Conservation (phyloP, 2,329 filamentous ascomycete species). For the Bretziella fagacearum region DNA sequence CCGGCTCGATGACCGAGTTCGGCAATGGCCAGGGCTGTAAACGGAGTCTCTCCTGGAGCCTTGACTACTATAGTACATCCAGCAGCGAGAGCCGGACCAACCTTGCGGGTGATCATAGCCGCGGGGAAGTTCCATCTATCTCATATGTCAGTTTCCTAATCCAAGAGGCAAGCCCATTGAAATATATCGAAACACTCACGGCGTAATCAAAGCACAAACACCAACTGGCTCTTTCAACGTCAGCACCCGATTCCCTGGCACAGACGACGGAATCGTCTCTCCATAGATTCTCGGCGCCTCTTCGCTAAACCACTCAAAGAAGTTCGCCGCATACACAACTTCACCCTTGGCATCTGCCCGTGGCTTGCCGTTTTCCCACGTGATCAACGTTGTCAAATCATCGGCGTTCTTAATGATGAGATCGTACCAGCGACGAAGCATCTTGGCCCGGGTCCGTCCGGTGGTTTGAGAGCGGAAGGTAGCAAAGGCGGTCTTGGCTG, state of each 20-base stretch:
- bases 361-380: slow-evolving; percentile 82
- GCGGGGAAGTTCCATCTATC: slow-evolving; percentile 69
- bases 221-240: slow-evolving; percentile 73
- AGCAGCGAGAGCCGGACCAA: slow-evolving; percentile 66
- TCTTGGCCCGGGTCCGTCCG: slow-evolving; percentile 54
- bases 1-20: slow-evolving; percentile 77
- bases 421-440: slow-evolving; percentile 69
- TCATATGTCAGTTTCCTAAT: neutral
- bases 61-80: slow-evolving; percentile 91
- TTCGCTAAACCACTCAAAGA: slow-evolving; percentile 69
- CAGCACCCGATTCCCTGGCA: slow-evolving; percentile 56
- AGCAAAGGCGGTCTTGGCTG: slow-evolving; percentile 61
- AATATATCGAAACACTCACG: slow-evolving; percentile 24
- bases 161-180: too few species aligned
- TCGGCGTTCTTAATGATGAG: slow-evolving; percentile 62
- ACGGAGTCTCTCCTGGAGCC: slow-evolving; percentile 80
- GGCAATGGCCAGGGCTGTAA: slow-evolving; percentile 72
- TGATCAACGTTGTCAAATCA: slow-evolving; percentile 68
- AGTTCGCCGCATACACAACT: slow-evolving; percentile 54
- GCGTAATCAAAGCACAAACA: slow-evolving; percentile 67
- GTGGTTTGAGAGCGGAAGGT: slow-evolving; percentile 49
- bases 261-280: slow-evolving; percentile 53
- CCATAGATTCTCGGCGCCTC: slow-evolving; percentile 61
- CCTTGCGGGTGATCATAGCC: slow-evolving; percentile 57
- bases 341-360: slow-evolving; percentile 57